phyloP scores from a whole-genome alignment of 305 asterid species.

The Plantago rigida region DNA sequence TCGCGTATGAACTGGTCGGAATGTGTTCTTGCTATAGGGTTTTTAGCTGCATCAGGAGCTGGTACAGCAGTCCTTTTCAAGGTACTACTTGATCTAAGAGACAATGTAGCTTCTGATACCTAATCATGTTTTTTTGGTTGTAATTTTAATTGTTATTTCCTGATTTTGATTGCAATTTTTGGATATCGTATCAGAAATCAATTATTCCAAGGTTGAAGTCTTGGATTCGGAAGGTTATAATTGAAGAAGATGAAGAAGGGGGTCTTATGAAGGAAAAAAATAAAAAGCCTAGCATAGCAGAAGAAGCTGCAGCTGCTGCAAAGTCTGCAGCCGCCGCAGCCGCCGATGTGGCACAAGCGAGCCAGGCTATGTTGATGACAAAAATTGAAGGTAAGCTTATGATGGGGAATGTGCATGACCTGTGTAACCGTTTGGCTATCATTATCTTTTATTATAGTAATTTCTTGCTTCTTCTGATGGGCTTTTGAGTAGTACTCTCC shows the following conservation, averaged over 20 bases:
- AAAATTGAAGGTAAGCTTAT: slow-evolving; percentile 58
- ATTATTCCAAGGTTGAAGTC: slow-evolving; percentile 74
- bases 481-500: too few relatives aligned
- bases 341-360: slow-evolving; percentile 80
- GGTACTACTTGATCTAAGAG: slow-evolving; percentile 40
- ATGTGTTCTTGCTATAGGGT: slow-evolving; percentile 65
- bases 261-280: slow-evolving; percentile 28
- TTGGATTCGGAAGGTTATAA: slow-evolving; percentile 75
- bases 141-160: slow-evolving; percentile 13
- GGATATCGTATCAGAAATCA: slow-evolving; percentile 46
- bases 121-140: neutral
- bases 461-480: slow-evolving; percentile 6
- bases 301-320: slow-evolving; percentile 85
- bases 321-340: slow-evolving; percentile 91
- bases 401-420: neutral
- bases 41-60: slow-evolving; percentile 69
- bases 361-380: slow-evolving; percentile 71
- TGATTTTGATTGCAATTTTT: slow-evolving; percentile 23
- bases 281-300: slow-evolving; percentile 55
- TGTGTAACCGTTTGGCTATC: neutral
- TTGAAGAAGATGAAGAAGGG: slow-evolving; percentile 56
- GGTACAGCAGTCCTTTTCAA: slow-evolving; percentile 74
- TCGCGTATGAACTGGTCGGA: slow-evolving; percentile 76
- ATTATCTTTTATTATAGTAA: neutral
- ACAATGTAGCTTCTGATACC: neutral